Conservation (phyloP, 2,329 filamentous ascomycete genomes). For the Colletotrichum sp. region DNA sequence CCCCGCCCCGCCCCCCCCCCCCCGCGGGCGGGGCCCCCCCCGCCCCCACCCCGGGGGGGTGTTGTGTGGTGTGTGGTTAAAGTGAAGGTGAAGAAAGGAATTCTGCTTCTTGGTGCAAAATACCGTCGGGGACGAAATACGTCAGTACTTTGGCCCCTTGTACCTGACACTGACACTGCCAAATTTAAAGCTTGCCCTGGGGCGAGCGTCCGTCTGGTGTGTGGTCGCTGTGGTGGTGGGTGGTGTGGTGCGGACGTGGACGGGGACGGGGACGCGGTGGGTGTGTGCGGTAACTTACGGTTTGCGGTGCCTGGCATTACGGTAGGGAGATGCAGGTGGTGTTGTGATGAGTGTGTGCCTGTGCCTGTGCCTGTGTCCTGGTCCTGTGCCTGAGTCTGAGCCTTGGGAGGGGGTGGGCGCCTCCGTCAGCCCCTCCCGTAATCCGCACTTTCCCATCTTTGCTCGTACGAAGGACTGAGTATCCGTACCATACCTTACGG, state of each 20-base stretch:
- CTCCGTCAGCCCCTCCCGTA: background rate
- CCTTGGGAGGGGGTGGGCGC: background rate
- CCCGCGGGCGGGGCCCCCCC: too few species aligned
- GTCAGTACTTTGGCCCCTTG: slow-evolving; percentile 15
- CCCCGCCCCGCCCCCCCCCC: too few species aligned
- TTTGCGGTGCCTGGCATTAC: background rate
- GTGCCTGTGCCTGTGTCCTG: background rate
- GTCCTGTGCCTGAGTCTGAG: background rate
- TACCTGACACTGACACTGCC: slow-evolving; percentile 9
- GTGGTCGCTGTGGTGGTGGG: background rate
- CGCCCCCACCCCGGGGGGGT: too few species aligned
- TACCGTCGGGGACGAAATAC: background rate
- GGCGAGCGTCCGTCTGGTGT: slow-evolving; percentile 6
- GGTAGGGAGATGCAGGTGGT: background rate
- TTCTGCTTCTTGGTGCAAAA: background rate
- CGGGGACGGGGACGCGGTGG: background rate
- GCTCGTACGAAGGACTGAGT: background rate
- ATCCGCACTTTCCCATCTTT: background rate
- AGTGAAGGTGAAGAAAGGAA: slow-evolving; percentile 19
- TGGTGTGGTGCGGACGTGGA: background rate
- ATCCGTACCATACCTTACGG: too few species aligned
- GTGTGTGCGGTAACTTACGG: background rate
- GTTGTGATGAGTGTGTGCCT: background rate
- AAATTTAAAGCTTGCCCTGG: slow-evolving; percentile 14
- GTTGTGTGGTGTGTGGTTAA: background rate